Base-by-base conservation (phyloP, 2,329 filamentous ascomycete genomes). In the Rachicladosporium sp. region DNA sequence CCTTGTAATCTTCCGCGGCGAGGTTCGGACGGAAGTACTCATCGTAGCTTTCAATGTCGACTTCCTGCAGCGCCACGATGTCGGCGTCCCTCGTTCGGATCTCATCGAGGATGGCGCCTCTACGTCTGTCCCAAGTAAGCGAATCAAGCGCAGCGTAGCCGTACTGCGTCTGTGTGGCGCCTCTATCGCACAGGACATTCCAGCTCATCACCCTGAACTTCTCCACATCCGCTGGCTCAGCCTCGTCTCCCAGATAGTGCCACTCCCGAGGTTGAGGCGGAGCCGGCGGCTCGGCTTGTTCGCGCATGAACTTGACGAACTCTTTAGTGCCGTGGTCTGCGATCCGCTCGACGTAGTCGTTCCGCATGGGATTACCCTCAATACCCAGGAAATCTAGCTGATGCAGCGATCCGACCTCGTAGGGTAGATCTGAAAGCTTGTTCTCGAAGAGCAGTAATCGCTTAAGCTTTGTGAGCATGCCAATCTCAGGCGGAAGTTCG, bases 171-270 rank as follows among this genome's bases (percentile, higher is more conserved):
- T 78, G 71, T 0, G 88, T 95, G 4, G 88, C 88, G 52, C 91
- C 93, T 54, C 87, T 85, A 61, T 95, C 87, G 63, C 89, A 95
- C 8, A 98, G 73, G 35, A 89, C 93, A 59, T 98, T 98, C 78
- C 91, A 95, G 13, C 85, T 93, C 45, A 96, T 71, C 6, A 93
- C 80, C 42, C 83, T 85, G 58, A 96, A 77, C 38, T 77, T 80
- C 54, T 95, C 59, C 40, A 67, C 58, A 33, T 62, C 52, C 15
- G 15, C 15, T 29, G 61, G 46, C 66, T 70, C 40, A 23, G 49
- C 43, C 13, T 54, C 49, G 38, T 81, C 80, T 59, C 71, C 58
- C 46, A 96, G 74, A n/a, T 82, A 72, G 43, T 95, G 76, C 64
- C 80, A 80, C 52, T 82, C 78, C 52, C 91, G 78, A 35, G 82